Evolutionary conservation across 306 rosid species (phyloP).

Genomic region (Dryas alaskensis): DNA sequence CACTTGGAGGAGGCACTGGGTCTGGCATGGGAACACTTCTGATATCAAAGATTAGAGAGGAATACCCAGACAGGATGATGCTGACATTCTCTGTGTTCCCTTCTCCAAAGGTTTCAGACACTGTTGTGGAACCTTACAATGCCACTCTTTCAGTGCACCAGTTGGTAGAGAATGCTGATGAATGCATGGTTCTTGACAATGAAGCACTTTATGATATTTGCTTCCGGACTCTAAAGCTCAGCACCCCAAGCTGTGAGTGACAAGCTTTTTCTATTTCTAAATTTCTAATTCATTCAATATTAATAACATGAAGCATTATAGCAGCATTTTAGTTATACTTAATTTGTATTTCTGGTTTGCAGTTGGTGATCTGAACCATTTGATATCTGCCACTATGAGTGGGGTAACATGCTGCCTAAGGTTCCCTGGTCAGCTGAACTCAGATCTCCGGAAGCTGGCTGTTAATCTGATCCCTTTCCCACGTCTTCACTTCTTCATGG

Average conservation of each 20-base stretch:
- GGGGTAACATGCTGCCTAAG: conserved; percentile 92
- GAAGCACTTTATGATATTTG: conserved; percentile 96
- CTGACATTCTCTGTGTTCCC: conserved; percentile 92
- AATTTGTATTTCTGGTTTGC: conserved; percentile 16
- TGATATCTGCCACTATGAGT: conserved; percentile 95
- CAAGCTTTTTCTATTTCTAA: background rate
- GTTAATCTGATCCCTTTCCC: conserved; percentile 92
- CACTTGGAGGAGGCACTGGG: conserved; percentile 95
- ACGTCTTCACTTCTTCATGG: conserved; percentile 96
- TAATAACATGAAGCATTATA: background rate
- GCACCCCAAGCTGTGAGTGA: conserved; percentile 89
- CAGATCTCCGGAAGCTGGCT: conserved; percentile 83
- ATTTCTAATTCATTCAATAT: background rate
- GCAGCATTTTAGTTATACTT: background rate
- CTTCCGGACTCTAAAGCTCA: conserved; percentile 90
- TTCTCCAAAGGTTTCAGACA: conserved; percentile 97
- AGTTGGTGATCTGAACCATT: conserved; percentile 93
- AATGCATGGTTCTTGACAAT: conserved; percentile 95
- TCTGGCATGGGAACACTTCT: conserved; percentile 93
- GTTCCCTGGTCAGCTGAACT: conserved; percentile 93
- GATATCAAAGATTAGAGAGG: conserved; percentile 91
- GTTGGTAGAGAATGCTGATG: conserved; percentile 92
- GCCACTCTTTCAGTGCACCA: conserved; percentile 92
- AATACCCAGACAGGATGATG: conserved; percentile 93
- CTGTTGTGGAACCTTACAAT: conserved; percentile 94